Conservation (phyloP, 228 moss, liverwort and hornwort genomes). For the Sphagnum fallax region DNA sequence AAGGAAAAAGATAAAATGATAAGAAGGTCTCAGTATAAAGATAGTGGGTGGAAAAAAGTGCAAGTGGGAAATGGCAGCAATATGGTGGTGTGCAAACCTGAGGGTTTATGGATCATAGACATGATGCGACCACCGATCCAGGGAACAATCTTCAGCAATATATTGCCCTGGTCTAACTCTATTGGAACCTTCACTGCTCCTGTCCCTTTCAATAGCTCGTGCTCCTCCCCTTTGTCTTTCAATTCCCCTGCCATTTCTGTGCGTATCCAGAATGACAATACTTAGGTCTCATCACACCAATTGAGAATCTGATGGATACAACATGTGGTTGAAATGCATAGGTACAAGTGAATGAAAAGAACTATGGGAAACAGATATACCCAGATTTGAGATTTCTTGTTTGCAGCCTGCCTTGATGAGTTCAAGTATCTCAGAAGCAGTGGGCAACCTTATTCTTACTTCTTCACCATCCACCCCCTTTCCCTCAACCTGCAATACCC, state of each 20-base stretch:
- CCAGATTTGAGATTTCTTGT: constrained; percentile 18
- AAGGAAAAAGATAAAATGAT: too few species aligned
- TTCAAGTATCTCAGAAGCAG: constrained; percentile 32
- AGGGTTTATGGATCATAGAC: constrained; percentile 52
- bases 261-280: too few species aligned
- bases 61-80: too few species aligned
- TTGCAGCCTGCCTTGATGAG: constrained; percentile 25
- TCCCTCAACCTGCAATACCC: constrained; percentile 39
- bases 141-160: constrained; percentile 44
- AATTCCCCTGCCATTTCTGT: constrained; percentile 7
- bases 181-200: constrained; percentile 19
- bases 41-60: too few species aligned
- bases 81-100: constrained; percentile 18
- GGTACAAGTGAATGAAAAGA: neutral
- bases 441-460: constrained; percentile 41
- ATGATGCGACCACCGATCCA: constrained; percentile 89
- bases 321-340: neutral
- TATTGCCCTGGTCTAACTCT: constrained; percentile 28
- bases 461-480: constrained; percentile 74
- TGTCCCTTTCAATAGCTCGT: constrained; percentile 27
- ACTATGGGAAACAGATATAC: constrained; percentile 6
- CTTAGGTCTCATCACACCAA: too few species aligned
- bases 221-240: constrained; percentile 10
- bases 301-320: too few species aligned
- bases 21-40: too few species aligned